A percentile compares a stretch with the other conserved stretches of the same genome.
phyloP scores from a whole-genome alignment of 1,284 basidiomycete species.

The Porodaedalea pini region DNA sequence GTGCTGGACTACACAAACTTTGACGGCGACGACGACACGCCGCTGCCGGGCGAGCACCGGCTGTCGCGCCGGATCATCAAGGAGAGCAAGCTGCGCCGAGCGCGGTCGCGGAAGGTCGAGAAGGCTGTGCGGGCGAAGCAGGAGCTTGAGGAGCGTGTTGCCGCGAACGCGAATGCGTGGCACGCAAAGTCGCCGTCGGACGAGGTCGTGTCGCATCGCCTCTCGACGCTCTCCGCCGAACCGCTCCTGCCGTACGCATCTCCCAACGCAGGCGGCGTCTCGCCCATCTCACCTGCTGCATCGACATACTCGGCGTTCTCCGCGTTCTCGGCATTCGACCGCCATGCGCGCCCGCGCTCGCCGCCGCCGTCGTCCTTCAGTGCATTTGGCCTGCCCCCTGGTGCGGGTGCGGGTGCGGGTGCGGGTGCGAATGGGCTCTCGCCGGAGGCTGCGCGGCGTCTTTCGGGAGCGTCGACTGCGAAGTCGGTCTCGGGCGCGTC shows the following conservation, averaged over 20 bases:
- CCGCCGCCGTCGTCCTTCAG: not conserved
- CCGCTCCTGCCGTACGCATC: conserved; percentile 9
- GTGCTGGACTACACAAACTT: conserved; percentile 77
- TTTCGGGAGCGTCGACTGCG: not conserved
- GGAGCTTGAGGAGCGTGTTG: conserved; percentile 12
- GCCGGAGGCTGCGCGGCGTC: not conserved
- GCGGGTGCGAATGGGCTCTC: not conserved
- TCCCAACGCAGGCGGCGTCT: not conserved
- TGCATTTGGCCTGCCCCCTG: not conserved
- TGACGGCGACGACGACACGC: conserved; percentile 72
- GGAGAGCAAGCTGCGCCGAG: conserved; percentile 67
- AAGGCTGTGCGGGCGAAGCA: conserved; percentile 25
- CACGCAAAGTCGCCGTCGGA: not conserved
- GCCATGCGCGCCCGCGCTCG: too few species aligned
- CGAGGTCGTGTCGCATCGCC: conserved; percentile 1
- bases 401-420: not conserved
- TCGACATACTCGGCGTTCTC: not conserved
- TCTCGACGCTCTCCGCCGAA: conserved; percentile 7
- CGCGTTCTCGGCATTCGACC: not conserved
- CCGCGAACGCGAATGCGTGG: conserved; percentile 17
- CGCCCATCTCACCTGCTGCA: conserved; percentile 2
- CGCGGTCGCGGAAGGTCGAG: conserved; percentile 42
- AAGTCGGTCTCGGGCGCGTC: not conserved
- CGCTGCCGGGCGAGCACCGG: conserved; percentile 57
- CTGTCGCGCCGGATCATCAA: conserved; percentile 61